A percentile compares a stretch with the other conserved stretches of the same genome.
These are phyloP conservation scores for Butyriboletus appendiculatus DNA, from an alignment of 1,284 basidiomycete genomes.

Conservation along the genomic window DNA sequence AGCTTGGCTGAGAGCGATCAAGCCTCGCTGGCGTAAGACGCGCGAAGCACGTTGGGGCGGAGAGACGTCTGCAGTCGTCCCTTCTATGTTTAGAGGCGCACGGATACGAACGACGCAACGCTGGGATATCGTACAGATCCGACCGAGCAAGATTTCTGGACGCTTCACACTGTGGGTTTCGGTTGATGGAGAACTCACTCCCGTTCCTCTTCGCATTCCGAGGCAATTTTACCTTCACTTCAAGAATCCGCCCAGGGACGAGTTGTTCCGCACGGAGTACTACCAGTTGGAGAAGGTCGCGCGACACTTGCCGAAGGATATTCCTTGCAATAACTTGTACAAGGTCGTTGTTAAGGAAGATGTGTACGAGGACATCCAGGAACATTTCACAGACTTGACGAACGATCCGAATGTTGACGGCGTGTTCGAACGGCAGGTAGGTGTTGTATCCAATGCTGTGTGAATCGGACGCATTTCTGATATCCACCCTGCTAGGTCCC, in stretches of 20 bases:
- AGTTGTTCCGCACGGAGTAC: conserved; percentile 66
- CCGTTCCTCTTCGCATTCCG: conserved; percentile 83
- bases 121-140: conserved; percentile 96
- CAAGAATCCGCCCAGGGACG: conserved; percentile 61
- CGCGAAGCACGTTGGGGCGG: conserved; percentile 50
- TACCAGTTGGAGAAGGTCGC: conserved; percentile 79
- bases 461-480: conserved; percentile 6
- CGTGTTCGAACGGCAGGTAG: conserved; percentile 90
- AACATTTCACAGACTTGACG: conserved; percentile 89
- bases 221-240: conserved; percentile 94
- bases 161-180: conserved; percentile 92
- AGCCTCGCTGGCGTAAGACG: conserved; percentile 76
- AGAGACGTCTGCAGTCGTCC: conserved; percentile 48
- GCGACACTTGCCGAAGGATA: conserved; percentile 80
- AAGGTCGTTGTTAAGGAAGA: conserved; percentile 85
- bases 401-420: conserved; percentile 97
- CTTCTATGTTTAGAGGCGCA: conserved; percentile 80
- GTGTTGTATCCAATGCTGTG: conserved; percentile 2
- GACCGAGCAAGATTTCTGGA: conserved; percentile 75
- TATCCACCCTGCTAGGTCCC: conserved; percentile 61
- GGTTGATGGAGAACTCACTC: conserved; percentile 78
- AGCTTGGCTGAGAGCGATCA: conserved; percentile 81
- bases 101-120: conserved; percentile 67
- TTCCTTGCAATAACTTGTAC: conserved; percentile 80
- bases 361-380: conserved; percentile 80